These are phyloP conservation scores for Blastomyces emzantsi DNA, from an alignment of 2,329 filamentous ascomycete genomes.

Conservation along the genomic window DNA sequence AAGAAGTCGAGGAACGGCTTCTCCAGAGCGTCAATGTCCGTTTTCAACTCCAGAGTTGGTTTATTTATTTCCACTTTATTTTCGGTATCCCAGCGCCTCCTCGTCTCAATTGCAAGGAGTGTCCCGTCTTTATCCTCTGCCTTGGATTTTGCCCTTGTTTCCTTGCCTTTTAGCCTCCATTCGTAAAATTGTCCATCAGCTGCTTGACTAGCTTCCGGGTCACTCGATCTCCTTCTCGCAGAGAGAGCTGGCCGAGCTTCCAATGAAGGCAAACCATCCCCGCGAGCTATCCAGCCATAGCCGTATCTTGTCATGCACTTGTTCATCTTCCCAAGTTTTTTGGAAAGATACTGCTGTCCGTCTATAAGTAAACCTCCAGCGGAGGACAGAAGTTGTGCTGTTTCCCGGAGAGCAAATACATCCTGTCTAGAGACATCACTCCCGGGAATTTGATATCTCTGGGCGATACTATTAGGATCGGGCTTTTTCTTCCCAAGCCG, in stretches of 20 bases:
- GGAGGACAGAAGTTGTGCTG: slow-evolving; percentile 7
- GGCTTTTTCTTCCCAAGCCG: slow-evolving; percentile 11
- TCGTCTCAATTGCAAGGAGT: slow-evolving; percentile 14
- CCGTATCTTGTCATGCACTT: slow-evolving; percentile 12
- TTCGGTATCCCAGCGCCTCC: slow-evolving; percentile 16
- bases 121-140: slow-evolving; percentile 8
- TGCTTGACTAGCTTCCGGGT: not conserved
- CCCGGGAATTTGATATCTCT: slow-evolving; percentile 3
- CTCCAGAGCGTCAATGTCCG: slow-evolving; percentile 12
- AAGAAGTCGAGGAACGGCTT: slow-evolving; percentile 16
- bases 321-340: slow-evolving; percentile 14
- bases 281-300: slow-evolving; percentile 14
- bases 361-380: slow-evolving; percentile 15
- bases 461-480: not conserved
- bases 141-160: not conserved
- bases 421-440: slow-evolving; percentile 9
- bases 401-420: slow-evolving; percentile 14
- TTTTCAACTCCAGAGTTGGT: slow-evolving; percentile 14
- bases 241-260: not conserved
- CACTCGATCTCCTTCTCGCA: not conserved
- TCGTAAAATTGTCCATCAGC: slow-evolving; percentile 12
- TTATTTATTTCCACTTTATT: slow-evolving; percentile 12
- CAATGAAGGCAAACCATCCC: slow-evolving; percentile 14
- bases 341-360: slow-evolving; percentile 12
- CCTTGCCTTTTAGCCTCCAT: slow-evolving; percentile 12